A percentile compares a stretch with the other conserved stretches of the same genome.
phyloP scores from a whole-genome alignment of 2,329 filamentous ascomycete genomes.

The Epichloe amarillans region DNA sequence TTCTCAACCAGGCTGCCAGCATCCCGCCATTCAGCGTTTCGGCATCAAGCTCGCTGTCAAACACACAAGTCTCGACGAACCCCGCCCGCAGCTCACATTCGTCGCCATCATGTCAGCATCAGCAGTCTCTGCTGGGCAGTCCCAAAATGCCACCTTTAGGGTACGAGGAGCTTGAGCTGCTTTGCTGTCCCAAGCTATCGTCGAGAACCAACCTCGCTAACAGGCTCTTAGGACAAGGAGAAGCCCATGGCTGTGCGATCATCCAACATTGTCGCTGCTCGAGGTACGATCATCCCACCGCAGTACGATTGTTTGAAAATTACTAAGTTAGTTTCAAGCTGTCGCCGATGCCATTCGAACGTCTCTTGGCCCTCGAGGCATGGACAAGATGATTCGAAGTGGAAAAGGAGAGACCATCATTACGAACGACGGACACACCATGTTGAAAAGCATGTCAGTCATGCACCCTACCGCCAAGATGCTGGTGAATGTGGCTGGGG shows the following conservation, averaged over 20 bases:
- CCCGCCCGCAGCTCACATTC: slow-evolving; percentile 20
- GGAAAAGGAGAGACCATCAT: slow-evolving; percentile 96
- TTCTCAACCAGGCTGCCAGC: slow-evolving; percentile 19
- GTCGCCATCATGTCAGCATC: slow-evolving; percentile 32
- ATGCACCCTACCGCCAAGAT: slow-evolving; percentile 99
- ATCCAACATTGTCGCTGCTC: slow-evolving; percentile 91
- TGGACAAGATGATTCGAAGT: slow-evolving; percentile 99
- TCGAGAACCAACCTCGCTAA: slow-evolving; percentile 23
- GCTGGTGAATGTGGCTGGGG: slow-evolving; percentile 92
- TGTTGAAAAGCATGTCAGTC: slow-evolving; percentile 97
- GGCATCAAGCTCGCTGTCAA: slow-evolving; percentile 19
- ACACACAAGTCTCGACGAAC: slow-evolving; percentile 15
- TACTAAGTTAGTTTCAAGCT: slow-evolving; percentile 36
- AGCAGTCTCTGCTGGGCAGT: slow-evolving; percentile 23
- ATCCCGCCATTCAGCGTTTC: slow-evolving; percentile 8
- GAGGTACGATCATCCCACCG: slow-evolving; percentile 47
- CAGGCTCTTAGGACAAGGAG: slow-evolving; percentile 60
- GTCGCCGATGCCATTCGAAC: slow-evolving; percentile 97
- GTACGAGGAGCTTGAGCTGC: slow-evolving; percentile 26
- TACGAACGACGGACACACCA: slow-evolving; percentile 98
- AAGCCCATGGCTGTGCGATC: slow-evolving; percentile 96
- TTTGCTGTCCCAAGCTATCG: slow-evolving; percentile 12
- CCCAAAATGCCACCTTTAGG: slow-evolving; percentile 42
- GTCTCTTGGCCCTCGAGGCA: slow-evolving; percentile 87
- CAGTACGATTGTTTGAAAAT: not conserved